Base-by-base conservation (phyloP, 305 asterid genomes). In the Fraxinus ornus region DNA sequence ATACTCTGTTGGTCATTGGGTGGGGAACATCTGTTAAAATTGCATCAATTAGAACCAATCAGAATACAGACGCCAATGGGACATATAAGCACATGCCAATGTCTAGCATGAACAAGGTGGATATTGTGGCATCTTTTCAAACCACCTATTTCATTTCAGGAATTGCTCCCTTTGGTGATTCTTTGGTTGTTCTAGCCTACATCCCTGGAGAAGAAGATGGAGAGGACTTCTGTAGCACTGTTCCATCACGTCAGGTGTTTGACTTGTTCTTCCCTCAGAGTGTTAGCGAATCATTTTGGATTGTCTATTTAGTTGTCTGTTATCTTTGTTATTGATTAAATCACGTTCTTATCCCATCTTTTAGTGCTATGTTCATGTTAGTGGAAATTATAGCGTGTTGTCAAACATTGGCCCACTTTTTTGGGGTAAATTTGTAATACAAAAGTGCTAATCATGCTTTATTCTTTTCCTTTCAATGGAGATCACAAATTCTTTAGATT, bases 161-260 rank as follows among this genome's bases (percentile, higher is more conserved):
- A 88, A 84, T 96, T 87, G 95, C 99, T 83, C 99, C 99, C 35
- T 96, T 93, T 91, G 98, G 98, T 83, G 98, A 94, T 89, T 86
- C 94, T 81, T 94, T 96, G 94, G 98, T 96, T 70, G 88, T 94
- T 86, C 91, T 96, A 76, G 99, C 99, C 76, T 93, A 93, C 87
- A 90, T 96, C 83, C 93, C 97, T 5, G 92, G 89, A 86, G 97
- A 90, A 86, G 98, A 91, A 89, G 97, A 96, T 66, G 95, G 95
- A 82, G 97, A 92, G 86, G 94, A 94, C 83, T 90, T 92, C 86
- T 91, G 92, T 86, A 90, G 94, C 86, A 81, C 86, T 80, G 84
- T 91, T 80, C 94, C 98, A 84, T 94, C 98, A 78, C 93, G 97
- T 66, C 99, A 96, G 98, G 99, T 94, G 87, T 80, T 81, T 86